phyloP scores from a whole-genome alignment of 257 asterid genomes.

The Thymus quinquecostatus region DNA sequence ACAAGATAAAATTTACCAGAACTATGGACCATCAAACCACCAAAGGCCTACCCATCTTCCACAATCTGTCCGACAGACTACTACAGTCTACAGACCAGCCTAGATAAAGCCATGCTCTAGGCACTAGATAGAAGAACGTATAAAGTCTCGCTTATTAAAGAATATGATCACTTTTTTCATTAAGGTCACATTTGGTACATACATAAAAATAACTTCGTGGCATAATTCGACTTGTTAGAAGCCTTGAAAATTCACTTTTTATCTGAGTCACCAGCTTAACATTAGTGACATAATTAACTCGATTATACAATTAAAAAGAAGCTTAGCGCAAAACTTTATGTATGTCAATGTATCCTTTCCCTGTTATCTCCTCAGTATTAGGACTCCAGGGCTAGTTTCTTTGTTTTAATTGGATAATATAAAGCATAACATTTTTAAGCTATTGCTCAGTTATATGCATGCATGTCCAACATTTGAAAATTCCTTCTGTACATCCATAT shows the following conservation, averaged over 20 bases:
- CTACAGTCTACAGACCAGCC: constrained; percentile 9
- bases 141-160: not conserved
- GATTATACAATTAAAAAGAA: not conserved
- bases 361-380: not conserved
- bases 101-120: constrained; percentile 17
- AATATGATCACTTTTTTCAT: not conserved
- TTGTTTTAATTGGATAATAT: not conserved
- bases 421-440: not conserved
- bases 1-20: constrained; percentile 11
- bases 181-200: constrained; percentile 5
- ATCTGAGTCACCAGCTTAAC: constrained; percentile 5
- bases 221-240: not conserved
- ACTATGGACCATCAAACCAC: not conserved
- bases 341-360: constrained; percentile 10
- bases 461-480: not conserved
- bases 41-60: constrained; percentile 13
- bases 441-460: constrained; percentile 7
- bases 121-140: constrained; percentile 10
- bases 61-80: not conserved
- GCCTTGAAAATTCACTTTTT: constrained; percentile 1
- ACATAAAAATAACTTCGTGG: not conserved
- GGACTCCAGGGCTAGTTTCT: not conserved
- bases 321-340: not conserved
- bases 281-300: not conserved
- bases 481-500: constrained; percentile 6